phyloP scores from a whole-genome alignment of 768 basidiomycete genomes.

The Pholiota microspora region DNA sequence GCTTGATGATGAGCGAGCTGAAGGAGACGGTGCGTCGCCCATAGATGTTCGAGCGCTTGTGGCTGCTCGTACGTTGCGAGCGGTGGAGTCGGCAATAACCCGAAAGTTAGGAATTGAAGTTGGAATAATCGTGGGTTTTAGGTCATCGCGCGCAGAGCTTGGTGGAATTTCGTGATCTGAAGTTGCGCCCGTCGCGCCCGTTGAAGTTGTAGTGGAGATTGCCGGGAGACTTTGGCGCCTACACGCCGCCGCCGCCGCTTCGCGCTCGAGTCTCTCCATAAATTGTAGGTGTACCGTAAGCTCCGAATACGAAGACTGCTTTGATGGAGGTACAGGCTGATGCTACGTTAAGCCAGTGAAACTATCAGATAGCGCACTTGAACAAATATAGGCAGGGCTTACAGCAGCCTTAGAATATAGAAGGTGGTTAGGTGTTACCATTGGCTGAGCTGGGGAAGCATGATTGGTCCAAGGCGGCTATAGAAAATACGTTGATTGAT shows the following conservation, averaged over 20 bases:
- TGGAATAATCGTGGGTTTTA: no score
- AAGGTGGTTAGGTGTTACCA: neutral
- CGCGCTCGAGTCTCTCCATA: constrained; percentile 13
- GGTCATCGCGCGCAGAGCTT: neutral
- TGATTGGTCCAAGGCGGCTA: neutral
- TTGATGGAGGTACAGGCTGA: constrained; percentile 19
- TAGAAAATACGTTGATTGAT: neutral
- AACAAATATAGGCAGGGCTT: neutral
- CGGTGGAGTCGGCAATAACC: no score
- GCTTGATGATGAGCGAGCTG: no score
- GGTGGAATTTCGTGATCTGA: neutral
- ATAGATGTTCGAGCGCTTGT: no score
- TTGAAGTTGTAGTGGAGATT: neutral
- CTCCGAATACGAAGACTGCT: constrained; percentile 26
- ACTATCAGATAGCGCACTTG: neutral
- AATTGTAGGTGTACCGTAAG: constrained; percentile 22
- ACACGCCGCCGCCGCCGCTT: neutral
- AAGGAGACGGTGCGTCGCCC: no score
- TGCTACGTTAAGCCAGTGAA: constrained; percentile 13
- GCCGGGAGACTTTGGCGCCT: neutral
- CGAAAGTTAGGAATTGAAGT: no score
- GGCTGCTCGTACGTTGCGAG: no score
- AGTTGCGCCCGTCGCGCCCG: no score
- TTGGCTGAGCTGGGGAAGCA: neutral
- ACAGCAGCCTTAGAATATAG: neutral